Evolutionary conservation across 192 early-diverging fungal species (phyloP), one percentile per base, ranked within the genome.

Genomic region (Dimargaris cristalligena): DNA sequence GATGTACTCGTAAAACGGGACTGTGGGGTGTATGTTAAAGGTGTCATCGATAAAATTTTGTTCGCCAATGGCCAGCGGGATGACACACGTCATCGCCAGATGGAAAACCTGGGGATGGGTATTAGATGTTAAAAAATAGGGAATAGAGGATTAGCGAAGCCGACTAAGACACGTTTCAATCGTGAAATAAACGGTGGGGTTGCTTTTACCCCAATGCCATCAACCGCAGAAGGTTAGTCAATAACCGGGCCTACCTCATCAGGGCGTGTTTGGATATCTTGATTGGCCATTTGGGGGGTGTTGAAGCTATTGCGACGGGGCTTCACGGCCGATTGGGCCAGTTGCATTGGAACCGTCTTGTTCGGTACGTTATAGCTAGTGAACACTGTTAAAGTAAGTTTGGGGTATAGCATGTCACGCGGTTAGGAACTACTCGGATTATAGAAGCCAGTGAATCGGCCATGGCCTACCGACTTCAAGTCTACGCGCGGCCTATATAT

Each of bases 41-140:
- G 92, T 69, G 60, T 94, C 91, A 20, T 80, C 78, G 47, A 94
- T 78, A 62, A 89, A 92, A 69, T 95, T 96, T 70, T 96, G 90
- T 69, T 93, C 92, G 2, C 86, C 72, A 13, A 88, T 75, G 14
- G 94, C 80, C 16, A 82, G 65, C 26, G 78, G 64, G 11, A 83
- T 71, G 23, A 91, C 70, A 32, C 80, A 74, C 8, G 63, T 58
- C 20, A 89, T 69, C 33, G 80, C 71, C 45, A 86, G 75, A 0
- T 79, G 68, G 44, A 90, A 75, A 8, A 77, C 78, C 67, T 82
- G 34, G 18, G 22, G n/a, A n/a, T n/a, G n/a, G n/a, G n/a, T n/a
- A n/a, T n/a, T n/a, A n/a, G n/a, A n/a, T n/a, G n/a, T n/a, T n/a
- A n/a, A n/a, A n/a, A n/a, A n/a, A n/a, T n/a, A n/a, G n/a, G n/a